Conservation (phyloP, 2,329 filamentous ascomycete genomes). For the Cytospora chrysosperma region DNA sequence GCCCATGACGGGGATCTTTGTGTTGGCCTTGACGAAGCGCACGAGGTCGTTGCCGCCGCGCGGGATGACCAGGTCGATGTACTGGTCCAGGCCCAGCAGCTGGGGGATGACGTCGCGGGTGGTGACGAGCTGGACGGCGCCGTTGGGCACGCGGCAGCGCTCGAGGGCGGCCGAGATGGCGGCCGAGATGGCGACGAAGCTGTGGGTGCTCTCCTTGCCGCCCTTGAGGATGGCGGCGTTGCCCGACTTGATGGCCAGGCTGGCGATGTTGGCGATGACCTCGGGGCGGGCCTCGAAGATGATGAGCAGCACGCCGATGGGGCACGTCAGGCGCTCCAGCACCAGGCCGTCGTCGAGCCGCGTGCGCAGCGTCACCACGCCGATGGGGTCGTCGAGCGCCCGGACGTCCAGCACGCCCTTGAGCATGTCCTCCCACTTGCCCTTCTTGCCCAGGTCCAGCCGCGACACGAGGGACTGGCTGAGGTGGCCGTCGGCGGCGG, state of each 20-base stretch:
- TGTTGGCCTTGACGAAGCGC: constrained; percentile 82
- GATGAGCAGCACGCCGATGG: constrained; percentile 95
- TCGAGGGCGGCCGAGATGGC: constrained; percentile 79
- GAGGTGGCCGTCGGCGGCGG: constrained; percentile 72
- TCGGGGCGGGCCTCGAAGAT: constrained; percentile 98
- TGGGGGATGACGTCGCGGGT: constrained; percentile 88
- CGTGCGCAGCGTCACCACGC: constrained; percentile 79
- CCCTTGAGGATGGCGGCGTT: constrained; percentile 97
- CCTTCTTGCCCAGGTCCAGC: constrained; percentile 79
- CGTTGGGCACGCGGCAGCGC: constrained; percentile 73
- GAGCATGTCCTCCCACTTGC: constrained; percentile 98
- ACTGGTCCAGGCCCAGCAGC: constrained; percentile 79
- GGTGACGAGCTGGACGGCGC: constrained; percentile 88
- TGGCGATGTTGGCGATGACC: constrained; percentile 97
- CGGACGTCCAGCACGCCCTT: constrained; percentile 90
- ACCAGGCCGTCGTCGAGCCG: constrained; percentile 81
- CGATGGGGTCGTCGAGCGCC: constrained; percentile 86
- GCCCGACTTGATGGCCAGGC: constrained; percentile 92
- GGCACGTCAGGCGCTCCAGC: constrained; percentile 85
- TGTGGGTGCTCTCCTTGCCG: constrained; percentile 92
- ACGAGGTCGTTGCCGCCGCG: constrained; percentile 89
- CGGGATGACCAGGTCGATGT: constrained; percentile 94
- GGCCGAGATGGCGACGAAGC: constrained; percentile 86
- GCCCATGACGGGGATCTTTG: constrained; percentile 91
- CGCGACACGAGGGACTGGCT: constrained; percentile 83